Percentiles rank a stretch among this genome's conserved stretches.
Evolutionary conservation across 2,329 filamentous ascomycete genomes (phyloP).

Genomic region (Tolypocladium guangdongense): DNA sequence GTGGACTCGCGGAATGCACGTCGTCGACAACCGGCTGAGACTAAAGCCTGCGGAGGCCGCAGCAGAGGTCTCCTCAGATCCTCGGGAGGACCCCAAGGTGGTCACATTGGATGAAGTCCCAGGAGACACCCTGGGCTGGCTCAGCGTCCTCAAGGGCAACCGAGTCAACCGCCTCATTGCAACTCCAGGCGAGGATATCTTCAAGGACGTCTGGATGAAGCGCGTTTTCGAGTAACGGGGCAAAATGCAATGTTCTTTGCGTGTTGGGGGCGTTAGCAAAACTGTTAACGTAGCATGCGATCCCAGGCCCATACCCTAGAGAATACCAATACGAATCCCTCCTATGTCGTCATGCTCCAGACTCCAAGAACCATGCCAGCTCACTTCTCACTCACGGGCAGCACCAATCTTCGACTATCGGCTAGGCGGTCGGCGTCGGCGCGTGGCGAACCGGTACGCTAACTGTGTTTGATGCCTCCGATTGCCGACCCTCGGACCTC

Average conservation of each 20-base stretch:
- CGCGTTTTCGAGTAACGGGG: slow-evolving; percentile 45
- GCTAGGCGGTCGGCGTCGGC: neutral
- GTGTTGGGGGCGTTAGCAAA: slow-evolving; percentile 7
- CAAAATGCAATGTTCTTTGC: neutral
- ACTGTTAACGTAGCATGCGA: neutral
- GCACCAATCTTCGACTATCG: neutral
- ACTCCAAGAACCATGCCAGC: slow-evolving; percentile 7
- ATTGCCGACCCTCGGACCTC: slow-evolving; percentile 80
- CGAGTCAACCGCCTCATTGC: slow-evolving; percentile 62
- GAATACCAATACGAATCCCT: slow-evolving; percentile 6
- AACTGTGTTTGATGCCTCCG: slow-evolving; percentile 70
- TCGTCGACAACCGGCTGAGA: slow-evolving; percentile 62
- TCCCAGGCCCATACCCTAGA: slow-evolving; percentile 7
- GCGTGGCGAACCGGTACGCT: slow-evolving; percentile 14
- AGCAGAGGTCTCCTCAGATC: slow-evolving; percentile 28
- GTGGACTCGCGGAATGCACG: slow-evolving; percentile 88
- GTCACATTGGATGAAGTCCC: slow-evolving; percentile 39
- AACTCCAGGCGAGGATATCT: slow-evolving; percentile 56
- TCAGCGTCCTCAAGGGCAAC: slow-evolving; percentile 65
- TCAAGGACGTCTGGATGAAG: slow-evolving; percentile 55
- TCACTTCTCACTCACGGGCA: neutral
- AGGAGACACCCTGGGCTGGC: slow-evolving; percentile 67
- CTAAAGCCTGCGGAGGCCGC: slow-evolving; percentile 37
- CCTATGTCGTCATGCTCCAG: slow-evolving; percentile 1
- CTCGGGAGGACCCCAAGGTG: slow-evolving; percentile 27